Conservation (phyloP, 805 yeast species). For the Zygotorulaspora chibaensis region DNA sequence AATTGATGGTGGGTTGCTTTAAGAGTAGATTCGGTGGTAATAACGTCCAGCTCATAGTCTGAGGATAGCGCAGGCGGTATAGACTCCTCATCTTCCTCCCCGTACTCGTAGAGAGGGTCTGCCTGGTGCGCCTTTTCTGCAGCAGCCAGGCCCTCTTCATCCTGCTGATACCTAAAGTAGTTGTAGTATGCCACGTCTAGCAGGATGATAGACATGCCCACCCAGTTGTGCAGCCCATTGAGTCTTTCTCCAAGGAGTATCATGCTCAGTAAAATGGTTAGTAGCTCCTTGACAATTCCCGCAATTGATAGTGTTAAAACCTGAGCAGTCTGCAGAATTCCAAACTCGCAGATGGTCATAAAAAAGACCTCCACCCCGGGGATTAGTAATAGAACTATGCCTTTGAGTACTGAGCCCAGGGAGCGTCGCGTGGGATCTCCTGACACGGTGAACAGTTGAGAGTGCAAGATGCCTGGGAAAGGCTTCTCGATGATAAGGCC, state of each 20-base stretch:
- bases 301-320: slow-evolving; percentile 84
- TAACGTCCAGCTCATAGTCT: slow-evolving; percentile 12
- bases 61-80: slow-evolving; percentile 8
- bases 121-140: slow-evolving; percentile 7
- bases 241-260: slow-evolving; percentile 71
- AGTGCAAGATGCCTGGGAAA: slow-evolving; percentile 24
- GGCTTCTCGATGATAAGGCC: slow-evolving; percentile 71
- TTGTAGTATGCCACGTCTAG: slow-evolving; percentile 82
- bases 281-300: slow-evolving; percentile 87
- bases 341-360: slow-evolving; percentile 86
- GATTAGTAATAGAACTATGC: slow-evolving; percentile 55
- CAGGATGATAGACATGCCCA: slow-evolving; percentile 74
- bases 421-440: slow-evolving; percentile 7
- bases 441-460: slow-evolving; percentile 22
- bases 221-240: slow-evolving; percentile 53
- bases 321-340: slow-evolving; percentile 73
- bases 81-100: slow-evolving; percentile 2
- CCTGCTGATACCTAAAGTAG: slow-evolving; percentile 46
- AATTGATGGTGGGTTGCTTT: background rate
- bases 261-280: slow-evolving; percentile 68
- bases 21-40: background rate
- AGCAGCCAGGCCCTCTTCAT: slow-evolving; percentile 2
- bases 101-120: background rate
- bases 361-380: slow-evolving; percentile 88
- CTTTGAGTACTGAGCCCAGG: slow-evolving; percentile 40